These are phyloP conservation scores for Ceratobasidium sp. DNA, from an alignment of 1,284 basidiomycete species.

Conservation along the genomic window DNA sequence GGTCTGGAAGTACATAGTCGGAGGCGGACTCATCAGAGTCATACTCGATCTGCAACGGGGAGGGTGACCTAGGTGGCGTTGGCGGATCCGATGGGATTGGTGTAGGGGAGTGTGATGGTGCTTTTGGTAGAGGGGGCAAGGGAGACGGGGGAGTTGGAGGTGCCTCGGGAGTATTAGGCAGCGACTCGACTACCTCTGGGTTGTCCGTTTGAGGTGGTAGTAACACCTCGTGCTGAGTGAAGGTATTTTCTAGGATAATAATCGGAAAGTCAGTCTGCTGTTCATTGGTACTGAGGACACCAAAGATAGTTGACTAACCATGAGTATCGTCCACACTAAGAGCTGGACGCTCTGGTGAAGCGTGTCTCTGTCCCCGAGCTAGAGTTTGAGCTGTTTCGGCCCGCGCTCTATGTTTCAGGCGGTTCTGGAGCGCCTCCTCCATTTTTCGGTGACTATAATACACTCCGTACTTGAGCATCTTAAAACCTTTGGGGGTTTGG, in stretches of 20 bases:
- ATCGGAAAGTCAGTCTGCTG: too few relatives aligned
- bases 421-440: background rate
- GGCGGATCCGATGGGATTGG: background rate
- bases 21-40: slow-evolving; percentile 12
- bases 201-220: too few relatives aligned
- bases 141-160: background rate
- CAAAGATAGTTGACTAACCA: background rate
- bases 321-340: background rate
- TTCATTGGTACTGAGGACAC: too few relatives aligned
- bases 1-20: background rate
- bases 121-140: background rate
- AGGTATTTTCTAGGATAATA: background rate
- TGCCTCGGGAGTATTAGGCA: too few relatives aligned
- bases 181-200: too few relatives aligned
- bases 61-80: background rate
- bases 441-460: background rate
- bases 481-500: background rate
- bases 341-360: background rate
- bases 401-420: background rate
- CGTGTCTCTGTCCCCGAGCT: background rate
- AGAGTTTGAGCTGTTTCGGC: background rate
- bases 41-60: background rate
- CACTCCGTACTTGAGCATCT: background rate
- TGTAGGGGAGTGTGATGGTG: background rate
- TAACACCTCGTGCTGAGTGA: too few relatives aligned